Conservation (phyloP, 306 rosid species). For the Pachyrhizus erosus region DNA sequence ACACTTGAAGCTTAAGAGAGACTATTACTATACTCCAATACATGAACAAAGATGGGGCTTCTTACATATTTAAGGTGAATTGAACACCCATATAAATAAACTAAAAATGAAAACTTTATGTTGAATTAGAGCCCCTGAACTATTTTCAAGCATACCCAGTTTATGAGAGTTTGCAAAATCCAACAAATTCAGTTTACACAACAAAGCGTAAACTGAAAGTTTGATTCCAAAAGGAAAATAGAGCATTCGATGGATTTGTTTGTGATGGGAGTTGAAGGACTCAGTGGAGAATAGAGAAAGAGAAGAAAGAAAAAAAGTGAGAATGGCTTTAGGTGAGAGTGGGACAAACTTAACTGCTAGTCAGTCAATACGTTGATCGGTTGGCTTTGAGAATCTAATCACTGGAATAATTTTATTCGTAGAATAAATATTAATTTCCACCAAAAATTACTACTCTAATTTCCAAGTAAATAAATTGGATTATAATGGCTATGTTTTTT, state of each 20-base stretch:
- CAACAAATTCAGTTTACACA: constrained; percentile 4
- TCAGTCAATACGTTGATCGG: constrained; percentile 39
- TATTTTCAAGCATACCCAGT: constrained; percentile 42
- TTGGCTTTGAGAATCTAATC: neutral
- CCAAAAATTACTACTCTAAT: too few relatives aligned
- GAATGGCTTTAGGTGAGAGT: neutral
- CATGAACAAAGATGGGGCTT: constrained; percentile 29
- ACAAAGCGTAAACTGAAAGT: constrained; percentile 7
- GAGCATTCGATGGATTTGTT: neutral
- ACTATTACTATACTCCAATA: neutral
- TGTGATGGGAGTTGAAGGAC: neutral
- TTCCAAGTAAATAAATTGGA: too few relatives aligned
- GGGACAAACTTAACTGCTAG: constrained; percentile 25
- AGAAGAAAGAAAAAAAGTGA: neutral
- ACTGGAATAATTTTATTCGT: neutral
- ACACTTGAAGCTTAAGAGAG: constrained; percentile 5
- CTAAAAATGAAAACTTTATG: constrained; percentile 42
- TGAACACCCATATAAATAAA: constrained; percentile 15
- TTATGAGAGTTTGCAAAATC: constrained; percentile 35
- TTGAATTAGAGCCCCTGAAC: constrained; percentile 34
- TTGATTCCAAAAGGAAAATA: neutral
- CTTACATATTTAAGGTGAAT: neutral
- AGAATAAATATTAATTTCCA: too few relatives aligned
- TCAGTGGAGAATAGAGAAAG: neutral
- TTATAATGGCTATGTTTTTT: too few relatives aligned